These are phyloP conservation scores for Nemania sp. DNA, from an alignment of 2,329 filamentous ascomycete genomes.

Conservation along the genomic window DNA sequence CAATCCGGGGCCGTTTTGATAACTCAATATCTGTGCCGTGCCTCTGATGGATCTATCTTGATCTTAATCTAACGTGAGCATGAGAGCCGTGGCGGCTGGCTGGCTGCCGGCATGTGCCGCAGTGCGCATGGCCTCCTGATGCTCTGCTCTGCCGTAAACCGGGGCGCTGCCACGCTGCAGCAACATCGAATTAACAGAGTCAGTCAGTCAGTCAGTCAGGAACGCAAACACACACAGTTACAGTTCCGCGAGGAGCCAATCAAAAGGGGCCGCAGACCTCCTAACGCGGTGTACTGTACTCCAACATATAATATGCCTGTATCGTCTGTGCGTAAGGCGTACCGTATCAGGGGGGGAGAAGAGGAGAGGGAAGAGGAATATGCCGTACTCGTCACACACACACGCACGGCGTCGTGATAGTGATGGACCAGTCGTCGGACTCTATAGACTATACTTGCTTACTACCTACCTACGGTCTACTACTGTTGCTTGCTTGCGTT, in stretches of 20 bases:
- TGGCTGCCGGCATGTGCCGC: conserved; percentile 14
- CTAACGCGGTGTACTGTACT: background rate
- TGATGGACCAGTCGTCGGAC: background rate
- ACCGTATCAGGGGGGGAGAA: background rate
- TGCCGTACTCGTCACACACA: background rate
- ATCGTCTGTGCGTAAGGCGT: background rate
- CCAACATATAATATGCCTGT: background rate
- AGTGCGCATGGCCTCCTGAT: conserved; percentile 4
- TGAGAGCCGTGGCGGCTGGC: conserved; percentile 11
- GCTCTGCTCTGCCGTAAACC: conserved; percentile 3
- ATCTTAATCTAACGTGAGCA: conserved; percentile 4
- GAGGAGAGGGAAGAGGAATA: background rate
- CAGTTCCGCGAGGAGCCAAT: background rate
- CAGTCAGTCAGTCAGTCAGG: background rate
- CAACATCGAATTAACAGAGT: background rate
- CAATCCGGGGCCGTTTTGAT: too few species aligned
- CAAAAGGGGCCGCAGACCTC: background rate
- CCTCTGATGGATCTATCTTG: too few species aligned
- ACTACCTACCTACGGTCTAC: too few species aligned
- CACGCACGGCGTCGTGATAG: background rate
- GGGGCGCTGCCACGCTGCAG: conserved; percentile 9
- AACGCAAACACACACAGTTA: background rate
- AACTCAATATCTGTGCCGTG: too few species aligned
- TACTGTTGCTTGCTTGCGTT: too few species aligned
- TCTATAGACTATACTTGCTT: too few species aligned